phyloP scores from a whole-genome alignment of 2,329 filamentous ascomycete species.

The Blastomyces parvus region DNA sequence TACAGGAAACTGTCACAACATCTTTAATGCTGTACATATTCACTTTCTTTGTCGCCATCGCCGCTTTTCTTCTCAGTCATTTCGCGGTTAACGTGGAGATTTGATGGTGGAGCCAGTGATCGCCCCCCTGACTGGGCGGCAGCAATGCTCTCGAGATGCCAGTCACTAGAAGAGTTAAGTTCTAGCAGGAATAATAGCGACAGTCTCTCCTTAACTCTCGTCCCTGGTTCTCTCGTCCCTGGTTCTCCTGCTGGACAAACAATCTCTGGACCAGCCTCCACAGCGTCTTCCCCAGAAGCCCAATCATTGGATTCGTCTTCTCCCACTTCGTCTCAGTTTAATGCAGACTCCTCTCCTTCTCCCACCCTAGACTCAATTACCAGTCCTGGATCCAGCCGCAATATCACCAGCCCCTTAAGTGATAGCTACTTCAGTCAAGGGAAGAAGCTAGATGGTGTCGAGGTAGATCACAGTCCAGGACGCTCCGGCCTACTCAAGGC shows the following conservation, averaged over 20 bases:
- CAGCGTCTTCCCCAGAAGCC: not conserved
- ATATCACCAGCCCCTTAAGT: not conserved
- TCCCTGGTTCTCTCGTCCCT: slow-evolving; percentile 13
- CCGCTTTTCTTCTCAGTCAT: not conserved
- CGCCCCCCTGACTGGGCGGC: slow-evolving; percentile 8
- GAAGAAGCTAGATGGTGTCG: not conserved
- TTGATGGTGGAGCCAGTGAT: slow-evolving; percentile 3
- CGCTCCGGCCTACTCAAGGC: not conserved
- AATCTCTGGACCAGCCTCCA: slow-evolving; percentile 8
- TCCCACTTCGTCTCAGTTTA: not conserved
- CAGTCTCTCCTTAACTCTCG: slow-evolving; percentile 13
- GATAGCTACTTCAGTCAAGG: not conserved
- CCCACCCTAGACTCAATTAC: slow-evolving; percentile 3
- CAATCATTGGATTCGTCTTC: not conserved
- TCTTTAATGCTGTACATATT: not conserved
- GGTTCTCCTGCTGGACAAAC: slow-evolving; percentile 11
- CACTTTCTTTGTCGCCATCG: not conserved
- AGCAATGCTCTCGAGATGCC: slow-evolving; percentile 22
- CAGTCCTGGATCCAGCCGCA: slow-evolving; percentile 1
- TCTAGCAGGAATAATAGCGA: slow-evolving; percentile 14
- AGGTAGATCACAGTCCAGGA: not conserved
- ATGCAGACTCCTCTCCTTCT: not conserved
- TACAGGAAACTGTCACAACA: not conserved
- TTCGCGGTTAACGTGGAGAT: not conserved
- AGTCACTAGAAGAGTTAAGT: slow-evolving; percentile 20